A percentile compares a stretch with the other conserved stretches of the same genome.
These are phyloP conservation scores for Lachancea quebecensis DNA, from an alignment of 805 yeast genomes.

Conservation along the genomic window DNA sequence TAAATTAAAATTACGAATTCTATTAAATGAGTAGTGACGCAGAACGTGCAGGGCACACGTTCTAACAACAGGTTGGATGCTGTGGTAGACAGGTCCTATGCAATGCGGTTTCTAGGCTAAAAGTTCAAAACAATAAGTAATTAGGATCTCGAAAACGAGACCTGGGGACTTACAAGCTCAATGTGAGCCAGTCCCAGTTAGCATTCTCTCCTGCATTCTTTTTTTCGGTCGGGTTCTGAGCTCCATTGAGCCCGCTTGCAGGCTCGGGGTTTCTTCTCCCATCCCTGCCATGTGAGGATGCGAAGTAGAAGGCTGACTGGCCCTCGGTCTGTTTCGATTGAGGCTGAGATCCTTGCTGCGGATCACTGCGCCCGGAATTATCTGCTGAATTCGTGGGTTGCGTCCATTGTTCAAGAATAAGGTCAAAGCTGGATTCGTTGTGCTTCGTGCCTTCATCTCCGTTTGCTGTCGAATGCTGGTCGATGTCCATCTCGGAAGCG, in stretches of 20 bases:
- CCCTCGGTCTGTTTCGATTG: background rate
- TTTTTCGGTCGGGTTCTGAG: background rate
- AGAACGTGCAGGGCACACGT: background rate
- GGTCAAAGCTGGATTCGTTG: constrained; percentile 1
- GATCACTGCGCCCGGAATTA: background rate
- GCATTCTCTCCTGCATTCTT: constrained; percentile 9
- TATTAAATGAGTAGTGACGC: background rate
- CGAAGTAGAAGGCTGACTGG: background rate
- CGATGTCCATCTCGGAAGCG: constrained; percentile 6
- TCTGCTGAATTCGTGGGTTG: background rate
- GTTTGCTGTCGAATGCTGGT: background rate
- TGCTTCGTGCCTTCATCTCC: background rate
- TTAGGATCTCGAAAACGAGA: background rate
- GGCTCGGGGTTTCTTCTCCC: background rate
- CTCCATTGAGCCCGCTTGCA: background rate
- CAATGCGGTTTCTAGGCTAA: background rate
- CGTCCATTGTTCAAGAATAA: constrained; percentile 3
- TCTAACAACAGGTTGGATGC: too few relatives aligned
- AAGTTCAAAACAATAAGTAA: constrained; percentile 1
- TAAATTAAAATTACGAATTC: background rate
- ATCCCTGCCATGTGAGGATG: background rate
- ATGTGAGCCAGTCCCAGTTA: constrained; percentile 12
- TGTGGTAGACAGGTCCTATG: background rate
- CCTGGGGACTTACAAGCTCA: constrained; percentile 6
- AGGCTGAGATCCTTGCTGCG: background rate